phyloP scores from a whole-genome alignment of 495 filamentous ascomycete species.

The Clavariopsis aquatica region DNA sequence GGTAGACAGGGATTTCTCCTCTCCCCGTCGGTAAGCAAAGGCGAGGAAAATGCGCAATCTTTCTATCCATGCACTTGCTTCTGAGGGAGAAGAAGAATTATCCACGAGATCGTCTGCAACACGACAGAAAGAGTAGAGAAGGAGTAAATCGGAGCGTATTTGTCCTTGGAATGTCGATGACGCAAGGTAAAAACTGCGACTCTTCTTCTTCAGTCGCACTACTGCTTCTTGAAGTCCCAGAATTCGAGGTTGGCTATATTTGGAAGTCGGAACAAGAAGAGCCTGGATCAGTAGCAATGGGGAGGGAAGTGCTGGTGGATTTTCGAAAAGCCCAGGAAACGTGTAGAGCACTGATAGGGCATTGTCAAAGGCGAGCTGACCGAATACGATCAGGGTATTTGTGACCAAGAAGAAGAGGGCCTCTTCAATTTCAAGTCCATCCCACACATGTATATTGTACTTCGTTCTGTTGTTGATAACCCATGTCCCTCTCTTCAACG shows the following conservation, averaged over 20 bases:
- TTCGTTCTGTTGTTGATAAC: constrained; percentile 64
- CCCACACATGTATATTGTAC: constrained; percentile 58
- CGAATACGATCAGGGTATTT: constrained; percentile 65
- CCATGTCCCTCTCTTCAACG: constrained; percentile 65
- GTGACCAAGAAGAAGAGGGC: constrained; percentile 68
- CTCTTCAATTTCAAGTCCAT: constrained; percentile 66
- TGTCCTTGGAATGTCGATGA: constrained; percentile 63
- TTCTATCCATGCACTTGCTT: constrained; percentile 54
- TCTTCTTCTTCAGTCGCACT: constrained; percentile 56
- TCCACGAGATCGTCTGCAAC: constrained; percentile 71
- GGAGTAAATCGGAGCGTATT: constrained; percentile 64
- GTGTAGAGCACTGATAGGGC: constrained; percentile 58
- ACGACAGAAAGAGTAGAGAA: constrained; percentile 71
- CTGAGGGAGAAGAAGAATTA: constrained; percentile 49
- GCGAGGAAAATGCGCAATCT: constrained; percentile 57
- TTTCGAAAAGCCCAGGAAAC: constrained; percentile 54
- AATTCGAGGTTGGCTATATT: constrained; percentile 56
- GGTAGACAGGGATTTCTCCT: constrained; percentile 23
- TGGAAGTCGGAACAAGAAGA: constrained; percentile 46
- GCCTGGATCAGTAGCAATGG: constrained; percentile 51
- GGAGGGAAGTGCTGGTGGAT: constrained; percentile 47
- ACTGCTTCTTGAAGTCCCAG: constrained; percentile 58
- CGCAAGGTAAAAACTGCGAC: constrained; percentile 68
- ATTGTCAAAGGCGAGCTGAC: constrained; percentile 65
- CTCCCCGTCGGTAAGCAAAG: constrained; percentile 42